Evolutionary conservation across 2,329 filamentous ascomycete genomes (phyloP).

Genomic region (Arthroderma sp.): DNA sequence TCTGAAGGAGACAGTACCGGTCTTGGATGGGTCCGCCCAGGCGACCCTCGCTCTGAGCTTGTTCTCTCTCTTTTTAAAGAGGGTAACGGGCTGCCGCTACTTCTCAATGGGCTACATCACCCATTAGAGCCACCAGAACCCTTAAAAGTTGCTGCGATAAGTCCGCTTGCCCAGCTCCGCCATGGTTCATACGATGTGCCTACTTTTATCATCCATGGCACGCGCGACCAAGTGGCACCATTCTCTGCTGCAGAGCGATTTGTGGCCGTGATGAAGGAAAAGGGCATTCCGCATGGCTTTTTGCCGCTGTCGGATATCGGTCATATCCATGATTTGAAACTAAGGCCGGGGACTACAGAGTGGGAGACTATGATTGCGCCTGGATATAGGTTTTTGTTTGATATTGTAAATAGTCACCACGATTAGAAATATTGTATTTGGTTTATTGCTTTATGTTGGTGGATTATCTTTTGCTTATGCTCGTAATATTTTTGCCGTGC

Average conservation of each 20-base stretch:
- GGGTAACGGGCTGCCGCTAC: constrained; percentile 24
- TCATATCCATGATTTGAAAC: neutral
- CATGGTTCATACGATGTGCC: constrained; percentile 9
- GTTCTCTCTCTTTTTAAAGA: constrained; percentile 33
- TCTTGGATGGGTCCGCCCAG: constrained; percentile 12
- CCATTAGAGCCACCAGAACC: neutral
- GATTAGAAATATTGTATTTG: no score
- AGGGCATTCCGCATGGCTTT: neutral
- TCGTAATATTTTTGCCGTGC: no score
- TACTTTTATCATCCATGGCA: constrained; percentile 14
- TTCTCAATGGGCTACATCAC: constrained; percentile 10
- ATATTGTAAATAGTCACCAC: no score
- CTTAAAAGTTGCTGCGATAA: constrained; percentile 6
- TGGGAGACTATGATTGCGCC: no score
- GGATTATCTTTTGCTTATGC: no score
- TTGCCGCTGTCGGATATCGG: neutral
- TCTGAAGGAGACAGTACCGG: no score
- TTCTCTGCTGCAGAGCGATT: neutral
- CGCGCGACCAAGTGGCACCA: constrained; percentile 13
- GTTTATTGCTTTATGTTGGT: no score
- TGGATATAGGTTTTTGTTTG: no score
- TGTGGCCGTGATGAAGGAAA: neutral
- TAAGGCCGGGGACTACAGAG: no score
- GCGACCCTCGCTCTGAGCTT: constrained; percentile 26
- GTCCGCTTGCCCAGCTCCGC: constrained; percentile 13